Conservation (phyloP, 1,284 basidiomycete species). For the Earliella scabrosa region DNA sequence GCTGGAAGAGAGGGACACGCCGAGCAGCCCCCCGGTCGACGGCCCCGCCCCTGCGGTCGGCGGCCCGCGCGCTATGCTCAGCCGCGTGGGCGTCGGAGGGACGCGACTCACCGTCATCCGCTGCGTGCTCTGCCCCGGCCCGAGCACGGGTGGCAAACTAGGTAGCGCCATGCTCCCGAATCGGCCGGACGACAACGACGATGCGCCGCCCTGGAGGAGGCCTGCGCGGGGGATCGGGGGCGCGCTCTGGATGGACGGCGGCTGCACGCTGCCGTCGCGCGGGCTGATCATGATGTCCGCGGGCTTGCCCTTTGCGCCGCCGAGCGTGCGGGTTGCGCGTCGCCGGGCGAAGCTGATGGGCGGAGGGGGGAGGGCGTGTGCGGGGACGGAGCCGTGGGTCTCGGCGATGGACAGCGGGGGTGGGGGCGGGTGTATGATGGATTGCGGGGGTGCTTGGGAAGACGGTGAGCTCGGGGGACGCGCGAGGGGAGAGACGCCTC, state of each 20-base stretch:
- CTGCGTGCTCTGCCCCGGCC: constrained; percentile 45
- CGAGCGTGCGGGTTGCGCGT: constrained; percentile 59
- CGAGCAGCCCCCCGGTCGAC: no score
- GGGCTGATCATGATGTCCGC: constrained; percentile 80
- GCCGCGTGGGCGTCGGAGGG: constrained; percentile 73
- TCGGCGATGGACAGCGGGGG: constrained; percentile 12
- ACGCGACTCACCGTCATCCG: constrained; percentile 56
- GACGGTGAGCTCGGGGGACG: constrained; percentile 27
- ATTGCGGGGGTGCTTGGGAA: constrained; percentile 13
- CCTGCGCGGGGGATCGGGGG: constrained; percentile 65
- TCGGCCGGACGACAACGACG: constrained; percentile 36
- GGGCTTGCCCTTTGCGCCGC: constrained; percentile 66
- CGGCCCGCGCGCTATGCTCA: constrained; percentile 48
- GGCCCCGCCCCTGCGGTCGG: constrained; percentile 3
- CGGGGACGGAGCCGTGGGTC: constrained; percentile 17
- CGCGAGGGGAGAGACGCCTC: constrained; percentile 25
- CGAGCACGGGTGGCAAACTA: constrained; percentile 60
- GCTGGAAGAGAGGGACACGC: no score
- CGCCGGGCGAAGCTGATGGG: constrained; percentile 77
- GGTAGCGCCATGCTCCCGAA: constrained; percentile 65
- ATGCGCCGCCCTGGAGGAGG: constrained; percentile 30
- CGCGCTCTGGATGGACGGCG: constrained; percentile 71
- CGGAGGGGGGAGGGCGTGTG: constrained; percentile 57
- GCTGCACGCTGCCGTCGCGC: constrained; percentile 58
- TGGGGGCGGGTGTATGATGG: constrained; percentile 21